Evolutionary conservation across 805 yeast genomes (phyloP), one percentile per base, ranked within the genome.

Genomic region (Candida maris): DNA sequence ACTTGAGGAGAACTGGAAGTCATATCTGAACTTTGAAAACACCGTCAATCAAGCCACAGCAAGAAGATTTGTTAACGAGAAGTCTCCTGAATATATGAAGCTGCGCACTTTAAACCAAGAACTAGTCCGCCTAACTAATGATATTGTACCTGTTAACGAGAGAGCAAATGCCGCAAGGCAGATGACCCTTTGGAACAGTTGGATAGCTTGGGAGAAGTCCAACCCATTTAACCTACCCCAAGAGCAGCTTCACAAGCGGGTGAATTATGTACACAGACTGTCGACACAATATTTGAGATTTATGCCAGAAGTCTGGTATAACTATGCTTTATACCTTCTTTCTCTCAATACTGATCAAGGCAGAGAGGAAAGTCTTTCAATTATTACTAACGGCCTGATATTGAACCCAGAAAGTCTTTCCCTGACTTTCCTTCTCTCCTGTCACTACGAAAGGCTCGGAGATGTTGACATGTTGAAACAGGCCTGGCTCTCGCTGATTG

Each of bases 11-110:
- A 67, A 84, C 38, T 91, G 98, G 98, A 40, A 78, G 68, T 34
- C 46, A n/a, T 91, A 88, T 59, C 81, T 85, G 16, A 68, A 71
- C 41, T 93, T 93, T 79, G 97, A 91, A 60, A 85, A 80, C 49
- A 81, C 79, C 25, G 63, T 79, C 14, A 84, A 83, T 52, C 68
- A 82, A 23, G 65, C 81, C 14, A 83, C 89, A 3, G 93, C 96
- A 3, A 77, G 95, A 51, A 86, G 85, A 58, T 79, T 82, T 54
- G 80, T 89, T 35, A 79, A 85, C 29, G 97, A 89, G 49, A 71
- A 78, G 42, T 83, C 94, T 9, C 79, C 85, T 3, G 82, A 78
- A 10, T 93, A 88, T 56, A 85, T 91, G 96, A 78, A 74, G 46
- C 89, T 96, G 2, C 71, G 96, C 44, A 73, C 93, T 0, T 70